phyloP scores from a whole-genome alignment of 768 basidiomycete species.

The Suillus fuscotomentosus region DNA sequence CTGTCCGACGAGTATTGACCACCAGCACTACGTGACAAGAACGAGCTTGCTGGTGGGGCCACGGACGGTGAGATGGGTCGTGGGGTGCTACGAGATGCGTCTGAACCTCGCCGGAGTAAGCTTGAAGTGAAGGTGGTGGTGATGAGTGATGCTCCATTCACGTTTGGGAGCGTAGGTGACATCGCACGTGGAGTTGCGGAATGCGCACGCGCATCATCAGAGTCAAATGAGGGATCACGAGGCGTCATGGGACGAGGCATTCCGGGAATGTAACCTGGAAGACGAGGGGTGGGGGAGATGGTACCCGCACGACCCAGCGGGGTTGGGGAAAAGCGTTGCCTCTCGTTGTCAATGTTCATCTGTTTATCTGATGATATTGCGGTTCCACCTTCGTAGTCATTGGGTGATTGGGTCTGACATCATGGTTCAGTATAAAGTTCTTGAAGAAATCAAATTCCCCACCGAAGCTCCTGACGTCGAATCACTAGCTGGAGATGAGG shows the following conservation, averaged over 20 bases:
- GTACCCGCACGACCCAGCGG: conserved; percentile 51
- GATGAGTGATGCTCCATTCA: conserved; percentile 34
- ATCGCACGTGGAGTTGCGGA: conserved; percentile 75
- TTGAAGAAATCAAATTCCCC: conserved; percentile 13
- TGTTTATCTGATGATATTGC: conserved; percentile 69
- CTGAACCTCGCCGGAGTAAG: conserved; percentile 54
- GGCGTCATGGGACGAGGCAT: conserved; percentile 93
- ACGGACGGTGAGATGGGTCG: conserved; percentile 48
- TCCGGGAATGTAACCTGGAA: conserved; percentile 86
- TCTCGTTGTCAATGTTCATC: conserved; percentile 44
- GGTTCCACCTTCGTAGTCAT: conserved; percentile 60
- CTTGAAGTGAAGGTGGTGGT: conserved; percentile 34
- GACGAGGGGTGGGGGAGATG: conserved; percentile 47
- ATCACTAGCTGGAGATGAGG: conserved; percentile 18
- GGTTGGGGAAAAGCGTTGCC: conserved; percentile 58
- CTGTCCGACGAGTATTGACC: conserved; percentile 66
- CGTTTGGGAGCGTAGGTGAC: conserved; percentile 49
- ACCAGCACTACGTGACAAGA: conserved; percentile 58
- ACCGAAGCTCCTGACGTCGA: conserved; percentile 20
- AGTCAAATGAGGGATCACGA: conserved; percentile 61
- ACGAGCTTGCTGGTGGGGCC: conserved; percentile 40
- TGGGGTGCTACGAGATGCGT: conserved; percentile 47
- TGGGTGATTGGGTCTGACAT: conserved; percentile 30
- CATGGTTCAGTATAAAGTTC: conserved; percentile 17
- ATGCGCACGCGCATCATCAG: conserved; percentile 72